A percentile compares a stretch with the other conserved stretches of the same genome.
phyloP scores from a whole-genome alignment of 176 grass and related monocot species.

The Triticum aestivum region DNA sequence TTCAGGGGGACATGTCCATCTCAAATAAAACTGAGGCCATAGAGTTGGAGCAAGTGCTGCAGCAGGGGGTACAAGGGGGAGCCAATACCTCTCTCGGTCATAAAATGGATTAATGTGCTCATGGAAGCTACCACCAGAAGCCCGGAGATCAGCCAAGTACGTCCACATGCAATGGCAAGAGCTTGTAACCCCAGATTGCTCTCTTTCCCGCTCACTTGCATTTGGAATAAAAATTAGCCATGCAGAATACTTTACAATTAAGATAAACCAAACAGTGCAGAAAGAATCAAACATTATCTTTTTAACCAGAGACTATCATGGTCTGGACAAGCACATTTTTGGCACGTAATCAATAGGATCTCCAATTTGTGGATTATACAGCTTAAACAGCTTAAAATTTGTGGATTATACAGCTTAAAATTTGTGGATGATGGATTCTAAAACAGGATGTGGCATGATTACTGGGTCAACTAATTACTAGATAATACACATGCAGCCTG shows the following conservation, averaged over 20 bases:
- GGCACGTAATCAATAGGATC: not conserved
- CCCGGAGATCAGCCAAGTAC: conserved; percentile 60
- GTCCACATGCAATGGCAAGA: conserved; percentile 79
- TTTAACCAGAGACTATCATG: not conserved
- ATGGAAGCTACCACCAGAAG: conserved; percentile 70
- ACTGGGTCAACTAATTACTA: conserved; percentile 2
- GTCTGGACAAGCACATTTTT: not conserved
- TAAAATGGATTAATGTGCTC: conserved; percentile 89
- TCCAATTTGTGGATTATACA: conserved; percentile 5
- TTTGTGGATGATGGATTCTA: not conserved
- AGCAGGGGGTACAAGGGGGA: conserved; percentile 71
- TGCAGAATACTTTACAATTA: conserved; percentile 18
- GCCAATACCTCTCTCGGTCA: conserved; percentile 50
- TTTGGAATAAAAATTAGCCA: conserved; percentile 44
- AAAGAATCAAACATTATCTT: conserved; percentile 2
- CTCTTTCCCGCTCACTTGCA: conserved; percentile 91
- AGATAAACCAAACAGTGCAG: not conserved
- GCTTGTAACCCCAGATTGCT: conserved; percentile 61
- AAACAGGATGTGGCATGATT: not conserved
- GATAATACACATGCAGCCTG: not conserved
- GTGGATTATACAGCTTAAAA: conserved; percentile 18
- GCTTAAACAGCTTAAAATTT: not conserved
- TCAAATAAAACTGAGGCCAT: conserved; percentile 96
- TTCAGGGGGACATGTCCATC: conserved; percentile 86
- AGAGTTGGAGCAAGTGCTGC: conserved; percentile 90